These are phyloP conservation scores for Coemansia sp. DNA, from an alignment of 192 early-diverging fungal genomes.

Conservation along the genomic window DNA sequence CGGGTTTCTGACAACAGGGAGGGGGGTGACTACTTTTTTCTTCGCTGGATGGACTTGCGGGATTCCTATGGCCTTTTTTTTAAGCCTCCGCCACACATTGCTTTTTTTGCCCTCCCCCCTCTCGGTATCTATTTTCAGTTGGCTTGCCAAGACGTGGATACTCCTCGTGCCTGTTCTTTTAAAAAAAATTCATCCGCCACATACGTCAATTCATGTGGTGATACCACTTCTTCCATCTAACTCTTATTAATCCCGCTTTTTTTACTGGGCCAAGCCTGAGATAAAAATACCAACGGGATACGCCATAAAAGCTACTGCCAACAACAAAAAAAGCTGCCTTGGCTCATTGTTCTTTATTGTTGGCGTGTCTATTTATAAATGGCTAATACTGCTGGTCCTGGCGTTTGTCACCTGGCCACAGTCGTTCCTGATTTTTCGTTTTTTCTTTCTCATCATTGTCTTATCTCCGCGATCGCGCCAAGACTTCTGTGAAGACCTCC, in stretches of 20 bases:
- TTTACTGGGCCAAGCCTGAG: neutral
- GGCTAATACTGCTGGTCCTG: conserved; percentile 7
- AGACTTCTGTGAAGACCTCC: conserved; percentile 5
- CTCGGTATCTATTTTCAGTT: conserved; percentile 8
- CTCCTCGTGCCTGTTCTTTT: neutral
- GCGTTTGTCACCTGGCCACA: conserved; percentile 1
- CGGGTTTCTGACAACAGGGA: neutral
- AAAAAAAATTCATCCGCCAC: conserved; percentile 1
- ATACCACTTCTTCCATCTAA: neutral
- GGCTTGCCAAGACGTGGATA: neutral
- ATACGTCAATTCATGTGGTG: neutral
- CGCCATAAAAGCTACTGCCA: conserved; percentile 5
- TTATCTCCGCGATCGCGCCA: neutral
- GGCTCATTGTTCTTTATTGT: neutral
- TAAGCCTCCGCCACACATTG: conserved; percentile 5
- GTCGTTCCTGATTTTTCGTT: neutral
- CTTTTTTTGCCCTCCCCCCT: neutral
- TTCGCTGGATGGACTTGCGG: neutral
- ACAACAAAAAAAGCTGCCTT: neutral
- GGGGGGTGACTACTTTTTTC: neutral
- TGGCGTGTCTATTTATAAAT: conserved; percentile 8
- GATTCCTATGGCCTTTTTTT: conserved; percentile 1
- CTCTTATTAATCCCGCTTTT: neutral
- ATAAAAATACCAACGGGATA: neutral
- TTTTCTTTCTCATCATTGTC: neutral